Conservation (phyloP, 805 yeast genomes). For the Pichia membranifaciens region DNA sequence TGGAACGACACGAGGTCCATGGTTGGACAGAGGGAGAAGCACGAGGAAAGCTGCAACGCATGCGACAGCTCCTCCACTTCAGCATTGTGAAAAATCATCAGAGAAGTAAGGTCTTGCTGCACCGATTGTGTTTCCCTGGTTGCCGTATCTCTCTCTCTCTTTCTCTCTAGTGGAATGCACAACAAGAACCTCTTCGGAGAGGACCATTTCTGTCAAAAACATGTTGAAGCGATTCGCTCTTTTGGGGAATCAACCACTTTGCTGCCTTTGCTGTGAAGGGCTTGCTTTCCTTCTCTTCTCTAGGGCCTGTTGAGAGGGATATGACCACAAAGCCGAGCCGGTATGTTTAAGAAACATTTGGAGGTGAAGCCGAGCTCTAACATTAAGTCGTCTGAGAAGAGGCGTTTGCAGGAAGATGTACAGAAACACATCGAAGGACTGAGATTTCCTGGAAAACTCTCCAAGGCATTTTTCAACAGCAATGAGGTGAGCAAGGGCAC, state of each 20-base stretch:
- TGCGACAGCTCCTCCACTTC: constrained; percentile 6
- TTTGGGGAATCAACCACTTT: no score
- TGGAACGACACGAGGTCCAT: constrained; percentile 31
- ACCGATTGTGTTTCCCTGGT: no score
- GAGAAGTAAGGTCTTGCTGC: no score
- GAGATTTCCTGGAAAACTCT: constrained; percentile 48
- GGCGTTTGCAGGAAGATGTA: constrained; percentile 40
- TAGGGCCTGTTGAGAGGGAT: no score
- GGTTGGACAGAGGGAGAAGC: constrained; percentile 29
- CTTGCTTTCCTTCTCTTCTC: not conserved
- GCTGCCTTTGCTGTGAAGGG: no score
- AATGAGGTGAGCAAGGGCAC: constrained; percentile 47
- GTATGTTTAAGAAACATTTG: constrained; percentile 55
- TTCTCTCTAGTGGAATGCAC: not conserved
- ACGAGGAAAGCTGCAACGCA: constrained; percentile 6
- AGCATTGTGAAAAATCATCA: not conserved
- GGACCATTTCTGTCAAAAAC: not conserved
- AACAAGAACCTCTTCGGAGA: not conserved
- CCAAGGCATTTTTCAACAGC: constrained; percentile 59
- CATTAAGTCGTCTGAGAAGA: constrained; percentile 75
- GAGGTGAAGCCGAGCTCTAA: constrained; percentile 69
- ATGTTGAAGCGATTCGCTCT: no score
- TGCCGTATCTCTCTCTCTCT: not conserved
- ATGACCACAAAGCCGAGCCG: no score
- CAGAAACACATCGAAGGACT: constrained; percentile 14